A percentile compares a stretch with the other conserved stretches of the same genome.
Evolutionary conservation across 352 stramenopile species (phyloP).

Genomic region (Paralagenidium karlingii): DNA sequence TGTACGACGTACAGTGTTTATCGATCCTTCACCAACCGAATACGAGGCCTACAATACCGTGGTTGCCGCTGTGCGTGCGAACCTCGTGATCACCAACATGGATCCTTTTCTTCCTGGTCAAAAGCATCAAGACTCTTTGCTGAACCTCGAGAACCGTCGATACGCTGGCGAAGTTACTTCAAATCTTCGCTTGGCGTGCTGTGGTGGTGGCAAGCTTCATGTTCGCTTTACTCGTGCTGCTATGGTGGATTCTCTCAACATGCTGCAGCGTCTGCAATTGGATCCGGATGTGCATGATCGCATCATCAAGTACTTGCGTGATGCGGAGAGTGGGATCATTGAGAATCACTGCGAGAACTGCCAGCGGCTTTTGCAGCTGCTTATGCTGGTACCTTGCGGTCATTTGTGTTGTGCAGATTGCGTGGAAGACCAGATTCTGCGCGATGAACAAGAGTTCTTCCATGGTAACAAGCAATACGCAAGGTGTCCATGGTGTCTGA

Average conservation of each 20-base stretch:
- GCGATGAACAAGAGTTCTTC: no score
- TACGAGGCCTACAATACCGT: constrained; percentile 66
- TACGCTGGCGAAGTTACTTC: constrained; percentile 37
- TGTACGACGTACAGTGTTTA: constrained; percentile 26
- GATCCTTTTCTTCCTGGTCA: constrained; percentile 44
- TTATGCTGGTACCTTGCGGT: constrained; percentile 89
- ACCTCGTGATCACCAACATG: constrained; percentile 68
- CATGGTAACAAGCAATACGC: constrained; percentile 24
- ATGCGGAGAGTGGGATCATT: constrained; percentile 22
- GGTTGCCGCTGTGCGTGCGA: constrained; percentile 38
- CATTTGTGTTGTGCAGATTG: constrained; percentile 90
- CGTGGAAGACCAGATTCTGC: constrained; percentile 68
- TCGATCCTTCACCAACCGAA: constrained; percentile 55
- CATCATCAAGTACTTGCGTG: constrained; percentile 39
- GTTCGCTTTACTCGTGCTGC: constrained; percentile 21
- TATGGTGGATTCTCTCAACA: constrained; percentile 54
- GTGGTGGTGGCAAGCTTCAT: constrained; percentile 28
- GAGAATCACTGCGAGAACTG: constrained; percentile 75
- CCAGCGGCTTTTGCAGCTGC: constrained; percentile 60
- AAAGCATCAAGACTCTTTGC: constrained; percentile 48
- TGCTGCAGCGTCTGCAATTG: constrained; percentile 20
- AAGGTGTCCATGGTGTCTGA: constrained; percentile 37
- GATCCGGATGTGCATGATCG: constrained; percentile 22
- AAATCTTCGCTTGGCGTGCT: constrained; percentile 51
- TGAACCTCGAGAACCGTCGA: constrained; percentile 59